A percentile compares a stretch with the other conserved stretches of the same genome.
Conservation (phyloP, 805 yeast species). For the Myxozyma kluyveri region DNA sequence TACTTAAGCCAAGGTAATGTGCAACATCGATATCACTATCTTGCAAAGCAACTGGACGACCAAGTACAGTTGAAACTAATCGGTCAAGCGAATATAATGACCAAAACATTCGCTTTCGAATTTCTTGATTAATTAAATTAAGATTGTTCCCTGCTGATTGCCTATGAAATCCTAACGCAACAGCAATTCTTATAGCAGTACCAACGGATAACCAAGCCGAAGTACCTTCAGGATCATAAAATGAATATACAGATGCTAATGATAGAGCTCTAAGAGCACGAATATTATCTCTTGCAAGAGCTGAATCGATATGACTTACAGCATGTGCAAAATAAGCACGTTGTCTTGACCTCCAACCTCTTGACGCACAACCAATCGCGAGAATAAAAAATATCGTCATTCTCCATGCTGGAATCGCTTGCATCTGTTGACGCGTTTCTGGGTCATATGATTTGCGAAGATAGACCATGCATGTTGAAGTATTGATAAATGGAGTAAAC, state of each 20-base stretch:
- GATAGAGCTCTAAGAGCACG: conserved; percentile 14
- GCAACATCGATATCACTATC: conserved; percentile 49
- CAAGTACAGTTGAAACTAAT: conserved; percentile 48
- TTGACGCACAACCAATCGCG: conserved; percentile 25
- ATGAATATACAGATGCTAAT: conserved; percentile 30
- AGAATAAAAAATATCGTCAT: conserved; percentile 7
- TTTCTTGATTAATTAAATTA: conserved; percentile 30
- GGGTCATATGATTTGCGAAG: conserved; percentile 19
- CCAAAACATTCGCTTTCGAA: conserved; percentile 34
- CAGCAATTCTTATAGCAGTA: conserved; percentile 32
- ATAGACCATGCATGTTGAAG: conserved; percentile 15
- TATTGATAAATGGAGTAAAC: conserved; percentile 16
- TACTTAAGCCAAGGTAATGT: conserved; percentile 12
- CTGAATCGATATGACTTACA: neutral
- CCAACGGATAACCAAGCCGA: conserved; percentile 38
- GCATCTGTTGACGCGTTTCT: conserved; percentile 1
- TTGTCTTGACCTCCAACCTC: conserved; percentile 15
- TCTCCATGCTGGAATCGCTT: conserved; percentile 17
- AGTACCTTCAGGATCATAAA: conserved; percentile 33
- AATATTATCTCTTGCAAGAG: conserved; percentile 13
- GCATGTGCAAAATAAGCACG: conserved; percentile 15
- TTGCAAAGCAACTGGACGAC: conserved; percentile 49
- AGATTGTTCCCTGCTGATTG: conserved; percentile 25
- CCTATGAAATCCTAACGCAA: conserved; percentile 34
- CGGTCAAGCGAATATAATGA: conserved; percentile 37